Percentiles rank a stretch among this genome's conserved stretches.
Conservation (phyloP, 2,329 filamentous ascomycete species). For the Teratosphaeriaceae sp. region DNA sequence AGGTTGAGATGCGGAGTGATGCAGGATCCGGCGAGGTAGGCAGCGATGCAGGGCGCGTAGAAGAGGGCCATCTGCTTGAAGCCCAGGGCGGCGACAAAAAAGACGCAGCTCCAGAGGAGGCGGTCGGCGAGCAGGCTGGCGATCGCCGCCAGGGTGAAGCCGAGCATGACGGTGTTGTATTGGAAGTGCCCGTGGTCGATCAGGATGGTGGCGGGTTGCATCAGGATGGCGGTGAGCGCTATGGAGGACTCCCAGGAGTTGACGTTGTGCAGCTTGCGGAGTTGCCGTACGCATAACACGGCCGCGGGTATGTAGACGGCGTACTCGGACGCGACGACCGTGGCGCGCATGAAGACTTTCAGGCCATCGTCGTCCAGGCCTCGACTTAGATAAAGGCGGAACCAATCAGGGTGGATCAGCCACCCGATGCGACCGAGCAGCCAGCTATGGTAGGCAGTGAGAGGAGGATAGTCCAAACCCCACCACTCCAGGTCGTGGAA, state of each 20-base stretch:
- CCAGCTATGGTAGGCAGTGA: constrained; percentile 99
- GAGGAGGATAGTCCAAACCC: constrained; percentile 94
- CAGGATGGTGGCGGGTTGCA: constrained; percentile 85
- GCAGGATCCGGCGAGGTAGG: constrained; percentile 82
- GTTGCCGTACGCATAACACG: constrained; percentile 78
- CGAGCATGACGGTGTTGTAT: constrained; percentile 98
- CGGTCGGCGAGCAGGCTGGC: constrained; percentile 82
- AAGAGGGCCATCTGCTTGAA: constrained; percentile 99
- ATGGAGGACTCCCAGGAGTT: constrained; percentile 73
- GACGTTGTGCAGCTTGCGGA: constrained; percentile 67
- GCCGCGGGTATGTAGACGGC: constrained; percentile 79
- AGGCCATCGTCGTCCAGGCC: constrained; percentile 70
- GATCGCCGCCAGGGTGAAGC: constrained; percentile 77
- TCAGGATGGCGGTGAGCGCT: constrained; percentile 79
- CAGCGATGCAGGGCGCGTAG: constrained; percentile 88
- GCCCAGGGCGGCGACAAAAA: constrained; percentile 87
- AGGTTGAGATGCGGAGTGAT: constrained; percentile 66
- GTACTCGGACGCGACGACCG: constrained; percentile 86
- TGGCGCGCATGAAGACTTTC: constrained; percentile 94
- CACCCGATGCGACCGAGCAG: constrained; percentile 78
- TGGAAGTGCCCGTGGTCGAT: constrained; percentile 96
- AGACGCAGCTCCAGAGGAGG: constrained; percentile 81
- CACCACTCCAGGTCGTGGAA: constrained; percentile 96
- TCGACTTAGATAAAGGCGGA: constrained; percentile 74
- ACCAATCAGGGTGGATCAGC: constrained; percentile 77